Conservation (phyloP, 345 rosid genomes). For the Eucalyptus tenuipes region DNA sequence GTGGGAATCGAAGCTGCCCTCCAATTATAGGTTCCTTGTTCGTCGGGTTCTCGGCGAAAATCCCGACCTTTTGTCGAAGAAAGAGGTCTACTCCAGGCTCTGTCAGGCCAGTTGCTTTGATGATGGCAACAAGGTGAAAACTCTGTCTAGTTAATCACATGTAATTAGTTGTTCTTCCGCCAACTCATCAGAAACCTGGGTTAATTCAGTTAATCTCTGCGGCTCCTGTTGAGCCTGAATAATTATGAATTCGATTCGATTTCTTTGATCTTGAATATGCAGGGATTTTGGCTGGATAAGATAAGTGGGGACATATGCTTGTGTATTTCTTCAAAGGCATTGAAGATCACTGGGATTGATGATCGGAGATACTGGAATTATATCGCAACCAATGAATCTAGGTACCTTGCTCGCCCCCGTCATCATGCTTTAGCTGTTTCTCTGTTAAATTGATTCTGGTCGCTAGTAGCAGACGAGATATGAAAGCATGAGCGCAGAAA, state of each 20-base stretch:
- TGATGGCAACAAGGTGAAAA: constrained; percentile 51
- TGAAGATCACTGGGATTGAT: constrained; percentile 79
- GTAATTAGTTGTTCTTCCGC: neutral
- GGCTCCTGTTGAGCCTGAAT: neutral
- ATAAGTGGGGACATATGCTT: constrained; percentile 56
- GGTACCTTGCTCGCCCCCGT: constrained; percentile 19
- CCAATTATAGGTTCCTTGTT: constrained; percentile 53
- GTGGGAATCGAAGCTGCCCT: constrained; percentile 80
- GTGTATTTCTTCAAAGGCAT: constrained; percentile 58
- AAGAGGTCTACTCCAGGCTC: constrained; percentile 51
- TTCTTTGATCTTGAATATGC: neutral
- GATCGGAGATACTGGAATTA: constrained; percentile 89
- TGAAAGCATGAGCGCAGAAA: neutral
- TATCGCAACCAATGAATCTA: constrained; percentile 72
- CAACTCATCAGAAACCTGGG: neutral
- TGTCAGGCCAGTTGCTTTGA: constrained; percentile 52
- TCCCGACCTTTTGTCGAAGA: constrained; percentile 23
- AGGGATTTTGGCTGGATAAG: constrained; percentile 84
- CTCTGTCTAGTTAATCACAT: neutral
- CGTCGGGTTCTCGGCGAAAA: constrained; percentile 22
- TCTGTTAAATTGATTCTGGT: neutral
- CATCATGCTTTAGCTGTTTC: neutral
- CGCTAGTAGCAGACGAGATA: neutral
- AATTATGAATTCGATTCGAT: neutral
- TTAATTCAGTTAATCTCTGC: neutral